Evolutionary conservation across 495 filamentous ascomycete species (phyloP).

Genomic region (Podospora conica): DNA sequence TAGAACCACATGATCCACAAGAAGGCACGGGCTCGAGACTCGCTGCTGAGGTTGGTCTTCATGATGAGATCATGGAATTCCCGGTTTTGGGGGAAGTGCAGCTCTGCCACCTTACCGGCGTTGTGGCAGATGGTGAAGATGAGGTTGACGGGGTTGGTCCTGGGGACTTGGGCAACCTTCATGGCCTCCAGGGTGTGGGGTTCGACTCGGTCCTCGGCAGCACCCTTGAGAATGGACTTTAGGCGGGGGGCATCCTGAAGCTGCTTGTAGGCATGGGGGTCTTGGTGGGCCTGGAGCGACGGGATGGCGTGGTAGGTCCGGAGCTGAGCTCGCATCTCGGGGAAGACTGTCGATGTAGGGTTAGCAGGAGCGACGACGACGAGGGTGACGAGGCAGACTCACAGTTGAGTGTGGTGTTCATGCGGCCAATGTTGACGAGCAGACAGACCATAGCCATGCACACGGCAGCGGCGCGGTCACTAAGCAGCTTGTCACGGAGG

Average conservation of each 20-base stretch:
- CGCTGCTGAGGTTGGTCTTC: conserved; percentile 74
- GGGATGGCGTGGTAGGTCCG: conserved; percentile 98
- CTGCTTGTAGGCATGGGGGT: conserved; percentile 95
- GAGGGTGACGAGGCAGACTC: conserved; percentile 24
- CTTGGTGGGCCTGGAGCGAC: conserved; percentile 88
- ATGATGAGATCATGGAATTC: conserved; percentile 98
- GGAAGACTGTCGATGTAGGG: conserved; percentile 64
- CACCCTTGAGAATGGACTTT: conserved; percentile 96
- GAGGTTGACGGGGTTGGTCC: conserved; percentile 94
- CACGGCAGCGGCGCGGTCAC: conserved; percentile 82
- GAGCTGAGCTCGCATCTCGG: conserved; percentile 97
- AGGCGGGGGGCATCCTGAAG: conserved; percentile 92
- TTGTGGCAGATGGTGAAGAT: conserved; percentile 92
- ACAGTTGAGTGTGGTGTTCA: conserved; percentile 99
- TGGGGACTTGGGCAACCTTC: conserved; percentile 57
- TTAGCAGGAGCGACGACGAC: conserved; percentile 23
- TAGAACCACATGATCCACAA: conserved; percentile 99
- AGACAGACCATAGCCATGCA: conserved; percentile 99
- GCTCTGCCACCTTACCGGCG: conserved; percentile 84
- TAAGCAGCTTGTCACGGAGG: conserved; percentile 91
- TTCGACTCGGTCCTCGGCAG: conserved; percentile 86
- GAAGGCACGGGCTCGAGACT: conserved; percentile 80
- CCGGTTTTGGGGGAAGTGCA: conserved; percentile 76
- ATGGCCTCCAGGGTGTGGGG: conserved; percentile 82
- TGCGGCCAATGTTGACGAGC: conserved; percentile 91